A percentile compares a stretch with the other conserved stretches of the same genome.
Conservation (phyloP, 345 rosid genomes). For the Mallotus nudiflorus region DNA sequence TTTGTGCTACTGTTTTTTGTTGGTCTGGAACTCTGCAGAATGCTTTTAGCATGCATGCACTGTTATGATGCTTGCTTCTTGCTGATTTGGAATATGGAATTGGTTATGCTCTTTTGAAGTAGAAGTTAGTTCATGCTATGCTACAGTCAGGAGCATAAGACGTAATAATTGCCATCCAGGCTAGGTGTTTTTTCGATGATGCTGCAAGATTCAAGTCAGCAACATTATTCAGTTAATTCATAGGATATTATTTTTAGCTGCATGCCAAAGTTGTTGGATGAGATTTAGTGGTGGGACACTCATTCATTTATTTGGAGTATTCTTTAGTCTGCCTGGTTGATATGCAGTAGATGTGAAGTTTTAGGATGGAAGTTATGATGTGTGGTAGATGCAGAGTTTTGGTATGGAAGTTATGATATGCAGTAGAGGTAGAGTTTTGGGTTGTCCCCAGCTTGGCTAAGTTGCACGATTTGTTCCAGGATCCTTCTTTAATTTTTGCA, state of each 20-base stretch:
- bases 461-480: neutral
- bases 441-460: neutral
- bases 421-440: too few species aligned
- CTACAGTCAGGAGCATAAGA: neutral
- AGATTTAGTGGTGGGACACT: neutral
- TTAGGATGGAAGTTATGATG: conserved; percentile 7
- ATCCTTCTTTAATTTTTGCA: neutral
- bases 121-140: conserved; percentile 7
- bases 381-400: too few species aligned
- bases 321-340: neutral
- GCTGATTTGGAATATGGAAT: conserved; percentile 1
- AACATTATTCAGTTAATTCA: neutral
- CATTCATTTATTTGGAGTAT: neutral
- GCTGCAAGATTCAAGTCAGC: neutral
- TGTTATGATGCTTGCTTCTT: neutral
- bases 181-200: neutral
- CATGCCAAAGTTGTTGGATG: neutral
- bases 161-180: neutral
- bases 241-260: conserved; percentile 1
- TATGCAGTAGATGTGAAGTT: neutral
- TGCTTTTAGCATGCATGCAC: neutral
- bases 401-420: too few species aligned
- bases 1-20: conserved; percentile 6
- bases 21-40: neutral
- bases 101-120: neutral